A percentile compares a stretch with the other conserved stretches of the same genome.
phyloP scores from a whole-genome alignment of 352 stramenopile genomes.

The Phytophthora europaea region DNA sequence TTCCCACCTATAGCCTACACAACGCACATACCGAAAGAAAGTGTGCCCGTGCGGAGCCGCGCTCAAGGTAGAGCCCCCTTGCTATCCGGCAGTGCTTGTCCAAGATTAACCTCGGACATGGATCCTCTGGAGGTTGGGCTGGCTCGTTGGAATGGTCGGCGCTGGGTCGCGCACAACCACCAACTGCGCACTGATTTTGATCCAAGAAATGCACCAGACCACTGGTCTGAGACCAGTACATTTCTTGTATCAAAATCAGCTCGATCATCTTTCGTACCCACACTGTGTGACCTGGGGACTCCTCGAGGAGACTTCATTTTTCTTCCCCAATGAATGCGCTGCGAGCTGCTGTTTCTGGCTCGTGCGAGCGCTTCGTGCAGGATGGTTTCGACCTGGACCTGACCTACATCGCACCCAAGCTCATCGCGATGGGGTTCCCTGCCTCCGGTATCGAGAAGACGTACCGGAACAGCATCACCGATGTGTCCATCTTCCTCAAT shows the following conservation, averaged over 20 bases:
- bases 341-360: conserved; percentile 79
- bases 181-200: too few relatives aligned
- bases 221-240: too few relatives aligned
- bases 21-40: not conserved
- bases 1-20: not conserved
- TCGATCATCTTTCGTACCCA: too few relatives aligned
- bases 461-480: conserved; percentile 87
- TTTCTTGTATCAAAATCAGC: too few relatives aligned
- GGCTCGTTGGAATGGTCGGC: too few relatives aligned
- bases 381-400: conserved; percentile 88
- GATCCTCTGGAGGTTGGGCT: too few relatives aligned
- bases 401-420: conserved; percentile 82
- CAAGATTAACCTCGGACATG: too few relatives aligned
- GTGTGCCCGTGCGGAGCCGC: too few relatives aligned
- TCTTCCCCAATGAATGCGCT: conserved; percentile 74
- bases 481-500: conserved; percentile 77
- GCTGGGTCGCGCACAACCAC: too few relatives aligned
- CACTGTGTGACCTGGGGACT: not conserved
- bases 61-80: too few relatives aligned
- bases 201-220: too few relatives aligned
- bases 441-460: conserved; percentile 88
- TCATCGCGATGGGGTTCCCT: conserved; percentile 88
- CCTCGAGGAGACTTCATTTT: not conserved
- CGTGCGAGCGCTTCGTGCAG: conserved; percentile 85
- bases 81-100: too few relatives aligned